These are phyloP conservation scores for Phytophthora megakarya DNA, from an alignment of 352 stramenopile genomes.

Conservation along the genomic window DNA sequence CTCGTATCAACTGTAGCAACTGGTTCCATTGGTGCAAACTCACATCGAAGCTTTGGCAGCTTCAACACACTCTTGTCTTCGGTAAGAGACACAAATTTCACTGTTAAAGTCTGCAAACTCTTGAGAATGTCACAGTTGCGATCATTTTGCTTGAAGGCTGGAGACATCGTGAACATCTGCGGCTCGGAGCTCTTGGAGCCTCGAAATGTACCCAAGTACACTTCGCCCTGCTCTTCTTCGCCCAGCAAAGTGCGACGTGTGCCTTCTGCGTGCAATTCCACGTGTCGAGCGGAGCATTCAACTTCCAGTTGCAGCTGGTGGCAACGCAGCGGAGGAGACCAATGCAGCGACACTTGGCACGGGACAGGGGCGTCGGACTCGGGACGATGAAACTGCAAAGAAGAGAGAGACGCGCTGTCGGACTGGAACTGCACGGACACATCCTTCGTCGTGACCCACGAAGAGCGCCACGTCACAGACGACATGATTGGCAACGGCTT, in stretches of 20 bases:
- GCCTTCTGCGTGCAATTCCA: constrained; percentile 66
- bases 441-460: constrained; percentile 14
- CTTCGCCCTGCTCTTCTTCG: constrained; percentile 60
- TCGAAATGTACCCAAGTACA: constrained; percentile 79
- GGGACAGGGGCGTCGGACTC: constrained; percentile 8
- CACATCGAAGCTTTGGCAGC: constrained; percentile 48
- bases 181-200: constrained; percentile 35
- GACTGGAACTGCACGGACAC: constrained; percentile 15
- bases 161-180: constrained; percentile 50
- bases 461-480: constrained; percentile 30
- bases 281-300: constrained; percentile 66
- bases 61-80: constrained; percentile 55
- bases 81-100: constrained; percentile 80
- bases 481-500: constrained; percentile 21
- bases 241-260: constrained; percentile 59
- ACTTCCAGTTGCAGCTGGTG: constrained; percentile 55
- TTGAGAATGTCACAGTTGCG: constrained; percentile 63
- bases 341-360: constrained; percentile 58
- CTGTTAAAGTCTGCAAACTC: constrained; percentile 44
- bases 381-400: constrained; percentile 29
- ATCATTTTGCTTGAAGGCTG: constrained; percentile 53
- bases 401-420: constrained; percentile 15
- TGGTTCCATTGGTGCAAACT: constrained; percentile 40
- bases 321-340: constrained; percentile 47
- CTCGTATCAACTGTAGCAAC: constrained; percentile 19